Conservation (phyloP, 2,329 filamentous ascomycete genomes). For the Fusarium pseudograminearum region DNA sequence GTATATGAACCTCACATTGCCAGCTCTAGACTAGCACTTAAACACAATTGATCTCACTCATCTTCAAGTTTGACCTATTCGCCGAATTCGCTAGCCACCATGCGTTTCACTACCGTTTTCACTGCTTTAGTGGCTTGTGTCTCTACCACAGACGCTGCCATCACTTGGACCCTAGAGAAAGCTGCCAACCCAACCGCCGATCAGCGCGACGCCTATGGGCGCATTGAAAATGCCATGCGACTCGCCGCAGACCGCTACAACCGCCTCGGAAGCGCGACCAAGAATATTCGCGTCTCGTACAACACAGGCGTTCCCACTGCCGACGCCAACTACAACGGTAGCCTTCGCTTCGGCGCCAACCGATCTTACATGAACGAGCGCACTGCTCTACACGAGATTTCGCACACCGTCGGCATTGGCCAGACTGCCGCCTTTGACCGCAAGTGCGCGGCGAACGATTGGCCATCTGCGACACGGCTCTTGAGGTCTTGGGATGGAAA, state of each 20-base stretch:
- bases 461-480: conserved; percentile 56
- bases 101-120: conserved; percentile 52
- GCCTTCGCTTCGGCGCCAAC: conserved; percentile 61
- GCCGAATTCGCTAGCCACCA: conserved; percentile 23
- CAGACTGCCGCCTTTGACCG: conserved; percentile 56
- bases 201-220: conserved; percentile 57
- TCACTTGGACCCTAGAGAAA: conserved; percentile 56
- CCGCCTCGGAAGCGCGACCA: conserved; percentile 51
- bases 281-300: conserved; percentile 57
- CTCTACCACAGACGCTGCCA: conserved; percentile 51
- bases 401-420: conserved; percentile 62
- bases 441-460: conserved; percentile 56
- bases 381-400: conserved; percentile 62
- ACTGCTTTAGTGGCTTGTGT: conserved; percentile 48
- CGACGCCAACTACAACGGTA: conserved; percentile 60
- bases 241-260: conserved; percentile 57
- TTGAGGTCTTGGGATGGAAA: conserved; percentile 57
- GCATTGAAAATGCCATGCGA: conserved; percentile 58
- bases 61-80: neutral
- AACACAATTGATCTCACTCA: neutral
- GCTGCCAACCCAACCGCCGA: conserved; percentile 56
- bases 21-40: neutral
- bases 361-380: conserved; percentile 62
- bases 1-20: neutral
- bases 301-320: conserved; percentile 59